Percentiles rank a stretch among this genome's conserved stretches.
phyloP scores from a whole-genome alignment of 345 rosid species.

The Gossypium anomalum region DNA sequence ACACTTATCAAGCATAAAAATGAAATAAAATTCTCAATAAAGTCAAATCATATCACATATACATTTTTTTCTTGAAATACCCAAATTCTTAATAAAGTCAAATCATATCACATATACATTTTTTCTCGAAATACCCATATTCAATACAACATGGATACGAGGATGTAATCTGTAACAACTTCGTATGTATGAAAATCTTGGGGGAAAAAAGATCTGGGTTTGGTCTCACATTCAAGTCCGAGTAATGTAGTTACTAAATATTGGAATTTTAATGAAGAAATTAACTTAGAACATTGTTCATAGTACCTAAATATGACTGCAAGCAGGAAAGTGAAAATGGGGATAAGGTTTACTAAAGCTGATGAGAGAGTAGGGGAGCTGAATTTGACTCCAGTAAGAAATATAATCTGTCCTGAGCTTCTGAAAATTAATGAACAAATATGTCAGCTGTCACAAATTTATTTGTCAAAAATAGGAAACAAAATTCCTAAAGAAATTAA shows the following conservation, averaged over 20 bases:
- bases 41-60: neutral
- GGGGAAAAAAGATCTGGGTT: neutral
- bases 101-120: neutral
- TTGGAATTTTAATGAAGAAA: neutral
- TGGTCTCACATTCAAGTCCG: neutral
- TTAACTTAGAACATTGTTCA: neutral
- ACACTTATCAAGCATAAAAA: neutral
- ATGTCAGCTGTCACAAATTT: neutral
- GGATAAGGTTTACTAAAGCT: slow-evolving; percentile 42
- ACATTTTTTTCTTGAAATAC: neutral
- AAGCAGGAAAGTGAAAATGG: slow-evolving; percentile 40
- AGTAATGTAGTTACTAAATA: neutral
- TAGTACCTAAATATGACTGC: slow-evolving; percentile 29
- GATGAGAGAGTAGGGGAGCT: slow-evolving; percentile 51
- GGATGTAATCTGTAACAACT: neutral
- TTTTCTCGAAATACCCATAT: neutral
- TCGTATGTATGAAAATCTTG: neutral
- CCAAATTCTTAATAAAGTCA: neutral
- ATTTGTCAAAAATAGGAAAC: neutral
- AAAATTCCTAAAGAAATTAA: neutral
- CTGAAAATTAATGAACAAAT: slow-evolving; percentile 19
- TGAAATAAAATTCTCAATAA: neutral
- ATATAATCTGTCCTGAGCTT: slow-evolving; percentile 32
- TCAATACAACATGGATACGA: too few relatives aligned
- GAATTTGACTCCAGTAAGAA: slow-evolving; percentile 25